Evolutionary conservation across 371 early-diverging fungal genomes (phyloP), one percentile per base, ranked within the genome.

Genomic region (Mucor mucedo): DNA sequence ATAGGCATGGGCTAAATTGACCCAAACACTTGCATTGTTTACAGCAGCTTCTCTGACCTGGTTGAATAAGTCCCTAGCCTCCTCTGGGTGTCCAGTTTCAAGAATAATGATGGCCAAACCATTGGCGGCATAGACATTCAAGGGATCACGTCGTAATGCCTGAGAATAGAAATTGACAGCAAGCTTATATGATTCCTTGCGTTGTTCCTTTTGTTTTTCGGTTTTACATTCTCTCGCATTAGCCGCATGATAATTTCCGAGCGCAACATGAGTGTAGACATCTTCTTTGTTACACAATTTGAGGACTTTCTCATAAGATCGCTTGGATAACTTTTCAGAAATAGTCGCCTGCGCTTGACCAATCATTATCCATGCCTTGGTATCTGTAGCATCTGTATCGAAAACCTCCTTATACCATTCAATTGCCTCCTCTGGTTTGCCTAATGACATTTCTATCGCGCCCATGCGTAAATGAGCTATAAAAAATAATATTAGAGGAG

Each of bases 151-250:
- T 64, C 84, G 72, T 44, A 97, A 63, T 3, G 89, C 92, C 69
- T 91, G 94, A 35, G 85, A 84, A 68, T 90, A 96, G 65, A 91
- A 95, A 70, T 94, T 91, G 49, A 88, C 72, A 0, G 95, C 93
- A 45, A 91, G 79, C 58, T 86, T 89, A 69, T 89, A 88, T 33
- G 85, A 69, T 40, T 83, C 84, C 53, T 75, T 66, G 42, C 85
- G 76, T 65, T 78, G 55, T 32, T 49, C 45, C 14, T 63, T 70
- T 4, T 29, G 32, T 38, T 79, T 79, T 16, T 79, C 83, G 6
- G 67, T 42, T 49, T 78, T 86, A 55, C 80, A 62, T 58, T 85
- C 85, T 39, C 85, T 69, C 14, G 86, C 87, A 38, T 87, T 82
- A 1, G 79, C 70, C 40, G 94, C 77, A 63, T 91, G 88, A 52